Base-by-base conservation (phyloP, 73 alveolate species). In the Halteria grandinella region DNA sequence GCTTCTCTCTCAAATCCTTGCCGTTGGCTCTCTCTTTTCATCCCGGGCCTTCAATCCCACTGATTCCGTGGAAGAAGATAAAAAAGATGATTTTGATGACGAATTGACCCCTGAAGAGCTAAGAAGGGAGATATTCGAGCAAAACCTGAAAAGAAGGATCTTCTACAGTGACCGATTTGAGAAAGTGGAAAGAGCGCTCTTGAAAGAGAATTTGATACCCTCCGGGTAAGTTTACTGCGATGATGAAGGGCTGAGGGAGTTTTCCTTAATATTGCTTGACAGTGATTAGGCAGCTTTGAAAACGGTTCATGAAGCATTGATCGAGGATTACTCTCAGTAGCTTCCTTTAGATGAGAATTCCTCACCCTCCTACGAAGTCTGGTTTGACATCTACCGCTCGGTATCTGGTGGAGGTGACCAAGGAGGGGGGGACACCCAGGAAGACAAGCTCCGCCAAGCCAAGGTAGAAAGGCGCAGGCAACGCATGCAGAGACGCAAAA, bases 181-280 rank as follows among this genome's bases (percentile, higher is more conserved):
- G 44, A 78, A 78, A 33, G 66, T 78, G 6, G 89, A 78, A 51
- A 78, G 59, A 41, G 75, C 60, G 10, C 53, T 78, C 7, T 24
- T 43, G 18, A 20, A 63, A 23, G 17, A 50, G 52, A 66, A 69
- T 1, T 66, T 78, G 36, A 32, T 78, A 14, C 89, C 81, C 0
- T 64, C 62, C 29, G 73, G 50, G 2, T 47, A 64, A 18, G 49
- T 40, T 1, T 28, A 78, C 33, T 59, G 62, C 17, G 75, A 41
- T 0, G 25, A 29, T 34, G 69, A 17, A 36, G 57, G 17, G 49
- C 28, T 75, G 43, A 70, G 28, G n/a, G 54, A 55, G 17, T 24
- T 31, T 23, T 20, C 57, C 21, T 10, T 18, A 11, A 36, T 40
- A 29, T 5, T 36, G 20, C 25, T 18, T 23, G 53, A 17, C 3